Conservation (phyloP, 2,329 filamentous ascomycete species). For the Diplodia scrobiculata region DNA sequence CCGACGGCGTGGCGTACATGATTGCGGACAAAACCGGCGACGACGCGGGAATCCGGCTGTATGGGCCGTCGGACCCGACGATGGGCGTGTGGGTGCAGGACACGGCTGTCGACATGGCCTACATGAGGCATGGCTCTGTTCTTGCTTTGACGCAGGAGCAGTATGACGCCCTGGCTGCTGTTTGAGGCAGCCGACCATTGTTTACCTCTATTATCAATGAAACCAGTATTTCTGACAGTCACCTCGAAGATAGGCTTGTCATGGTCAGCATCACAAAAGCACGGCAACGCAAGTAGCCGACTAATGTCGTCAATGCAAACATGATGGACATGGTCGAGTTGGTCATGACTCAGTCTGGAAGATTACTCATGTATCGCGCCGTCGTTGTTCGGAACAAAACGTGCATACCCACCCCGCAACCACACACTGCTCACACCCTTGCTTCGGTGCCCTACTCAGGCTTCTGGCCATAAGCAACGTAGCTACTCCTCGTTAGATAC, state of each 20-base stretch:
- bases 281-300: no score
- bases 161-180: constrained; percentile 29
- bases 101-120: constrained; percentile 27
- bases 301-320: no score
- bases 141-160: constrained; percentile 28
- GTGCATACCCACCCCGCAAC: no score
- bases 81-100: constrained; percentile 20
- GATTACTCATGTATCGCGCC: no score
- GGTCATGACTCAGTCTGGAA: no score
- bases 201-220: no score
- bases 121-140: constrained; percentile 31
- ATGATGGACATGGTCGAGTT: no score
- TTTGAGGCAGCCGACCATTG: not conserved
- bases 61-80: constrained; percentile 27
- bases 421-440: not conserved
- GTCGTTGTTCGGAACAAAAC: no score
- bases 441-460: not conserved
- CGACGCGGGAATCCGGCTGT: constrained; percentile 27
- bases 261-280: no score
- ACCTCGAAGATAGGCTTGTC: no score
- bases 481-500: not conserved
- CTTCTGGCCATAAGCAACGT: constrained; percentile 13
- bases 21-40: constrained; percentile 28
- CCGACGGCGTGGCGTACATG: constrained; percentile 28
- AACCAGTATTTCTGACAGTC: no score